Evolutionary conservation across 805 yeast species (phyloP), one percentile per base, ranked within the genome.

Genomic region (Candida ficus): DNA sequence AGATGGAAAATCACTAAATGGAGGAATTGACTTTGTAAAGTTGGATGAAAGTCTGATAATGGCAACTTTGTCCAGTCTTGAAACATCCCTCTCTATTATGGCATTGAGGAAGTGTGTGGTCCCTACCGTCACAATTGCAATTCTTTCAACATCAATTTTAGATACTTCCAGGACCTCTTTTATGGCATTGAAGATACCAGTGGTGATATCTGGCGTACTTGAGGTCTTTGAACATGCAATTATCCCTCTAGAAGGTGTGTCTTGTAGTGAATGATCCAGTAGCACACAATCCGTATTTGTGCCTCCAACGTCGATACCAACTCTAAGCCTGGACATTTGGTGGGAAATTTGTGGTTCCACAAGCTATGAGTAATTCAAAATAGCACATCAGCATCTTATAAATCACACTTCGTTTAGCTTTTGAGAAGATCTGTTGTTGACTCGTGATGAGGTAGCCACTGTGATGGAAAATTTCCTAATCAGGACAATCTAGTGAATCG

Each of bases 271-370:
- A 2, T 72, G 71, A 38, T 70, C 68, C 8, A 69, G 36, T 25
- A 70, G 49, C 12, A 68, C 74, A 28, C 68, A 60, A 45, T 70
- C 74, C 5, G 73, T 67, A 50, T 69, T 69, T 11, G 74, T 70
- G 0, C 75, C 74, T 18, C 75, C 75, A 22, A 70, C 73, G 52
- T 70, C 75, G 27, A 70, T 66, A 18, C 74, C 75, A 30, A 69
- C 66, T 7, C 63, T 42, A 22, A 54, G 36, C 17, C 30, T 39
- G 9, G 42, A 35, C 42, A 39, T 39, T 4, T 12, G 19, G 7
- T 5, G 7, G 16, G 14, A 5, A 9, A 7, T 8, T 11, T n/a
- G 6, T 7, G 34, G 20, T 28, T 23, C 21, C 19, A 28, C n/a
- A n/a, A n/a, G n/a, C n/a, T n/a, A n/a, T n/a, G n/a, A n/a, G n/a